Percentiles rank a stretch among this genome's conserved stretches.
Conservation (phyloP, 306 rosid genomes). For the Albizia julibrissin region DNA sequence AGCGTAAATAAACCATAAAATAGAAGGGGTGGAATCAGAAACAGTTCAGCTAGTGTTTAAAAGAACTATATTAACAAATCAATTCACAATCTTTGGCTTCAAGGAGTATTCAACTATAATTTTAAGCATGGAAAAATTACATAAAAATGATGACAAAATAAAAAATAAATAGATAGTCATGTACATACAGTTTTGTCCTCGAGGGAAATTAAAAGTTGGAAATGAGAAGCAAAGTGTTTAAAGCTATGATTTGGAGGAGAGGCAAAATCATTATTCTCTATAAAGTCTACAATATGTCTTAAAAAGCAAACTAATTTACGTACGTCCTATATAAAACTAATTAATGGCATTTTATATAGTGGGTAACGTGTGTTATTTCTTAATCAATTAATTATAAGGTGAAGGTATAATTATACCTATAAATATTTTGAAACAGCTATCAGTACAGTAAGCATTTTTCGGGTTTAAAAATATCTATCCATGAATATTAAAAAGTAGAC, state of each 20-base stretch:
- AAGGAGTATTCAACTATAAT: not conserved
- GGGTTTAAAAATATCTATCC: too few species aligned
- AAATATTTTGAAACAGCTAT: too few species aligned
- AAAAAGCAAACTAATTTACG: conserved; percentile 59
- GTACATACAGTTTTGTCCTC: not conserved
- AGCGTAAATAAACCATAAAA: not conserved
- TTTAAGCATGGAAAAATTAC: not conserved
- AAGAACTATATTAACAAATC: not conserved
- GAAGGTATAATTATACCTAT: too few species aligned
- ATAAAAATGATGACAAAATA: too few species aligned
- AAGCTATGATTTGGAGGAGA: not conserved
- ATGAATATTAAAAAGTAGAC: too few species aligned
- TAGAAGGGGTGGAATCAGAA: not conserved
- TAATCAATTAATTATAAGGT: conserved; percentile 49
- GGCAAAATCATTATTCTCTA: conserved; percentile 34
- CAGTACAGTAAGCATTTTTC: too few species aligned
- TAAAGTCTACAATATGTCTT: conserved; percentile 45
- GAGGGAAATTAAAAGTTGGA: not conserved
- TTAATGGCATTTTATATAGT: conserved; percentile 47
- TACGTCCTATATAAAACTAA: conserved; percentile 40
- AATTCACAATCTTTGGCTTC: not conserved
- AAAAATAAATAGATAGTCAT: not conserved
- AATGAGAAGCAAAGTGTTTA: not conserved
- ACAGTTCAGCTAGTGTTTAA: not conserved
- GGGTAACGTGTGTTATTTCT: not conserved